A percentile compares a stretch with the other conserved stretches of the same genome.
phyloP scores from a whole-genome alignment of 139 green algal genomes.

The Mesotaenium endlicherianum region DNA sequence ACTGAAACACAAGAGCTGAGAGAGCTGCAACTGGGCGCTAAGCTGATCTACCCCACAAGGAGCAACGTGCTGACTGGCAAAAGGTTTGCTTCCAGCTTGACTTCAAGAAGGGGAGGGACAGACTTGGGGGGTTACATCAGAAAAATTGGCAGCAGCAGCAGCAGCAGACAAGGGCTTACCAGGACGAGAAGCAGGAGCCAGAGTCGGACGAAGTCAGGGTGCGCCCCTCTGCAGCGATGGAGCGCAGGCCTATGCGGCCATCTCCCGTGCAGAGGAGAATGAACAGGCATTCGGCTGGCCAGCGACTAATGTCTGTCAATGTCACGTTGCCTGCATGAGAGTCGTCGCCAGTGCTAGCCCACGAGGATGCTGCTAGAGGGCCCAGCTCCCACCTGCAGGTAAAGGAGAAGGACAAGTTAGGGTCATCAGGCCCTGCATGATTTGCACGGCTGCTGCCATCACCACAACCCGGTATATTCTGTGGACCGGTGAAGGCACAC shows the following conservation, averaged over 20 bases:
- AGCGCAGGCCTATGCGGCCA: constrained; percentile 22
- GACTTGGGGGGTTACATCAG: no score
- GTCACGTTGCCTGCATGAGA: no score
- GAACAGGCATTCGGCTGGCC: constrained; percentile 15
- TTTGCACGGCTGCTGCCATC: background rate
- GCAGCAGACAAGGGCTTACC: background rate
- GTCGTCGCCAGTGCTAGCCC: background rate
- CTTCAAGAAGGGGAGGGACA: no score
- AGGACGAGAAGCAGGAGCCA: background rate
- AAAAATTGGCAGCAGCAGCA: background rate
- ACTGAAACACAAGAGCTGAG: no score
- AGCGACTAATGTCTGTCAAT: background rate
- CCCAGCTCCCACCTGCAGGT: background rate
- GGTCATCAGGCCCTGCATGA: no score
- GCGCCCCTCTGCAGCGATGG: constrained; percentile 25
- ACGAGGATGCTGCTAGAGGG: background rate
- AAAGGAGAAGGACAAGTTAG: background rate
- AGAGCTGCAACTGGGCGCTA: no score
- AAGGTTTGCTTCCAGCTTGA: no score
- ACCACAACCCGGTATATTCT: background rate
- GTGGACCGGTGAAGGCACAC: background rate
- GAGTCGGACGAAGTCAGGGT: background rate
- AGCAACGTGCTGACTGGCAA: no score
- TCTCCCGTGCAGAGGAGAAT: constrained; percentile 19
- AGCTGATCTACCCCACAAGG: no score